Evolutionary conservation across 805 yeast species (phyloP).

Genomic region (Zygotorulaspora florentina): DNA sequence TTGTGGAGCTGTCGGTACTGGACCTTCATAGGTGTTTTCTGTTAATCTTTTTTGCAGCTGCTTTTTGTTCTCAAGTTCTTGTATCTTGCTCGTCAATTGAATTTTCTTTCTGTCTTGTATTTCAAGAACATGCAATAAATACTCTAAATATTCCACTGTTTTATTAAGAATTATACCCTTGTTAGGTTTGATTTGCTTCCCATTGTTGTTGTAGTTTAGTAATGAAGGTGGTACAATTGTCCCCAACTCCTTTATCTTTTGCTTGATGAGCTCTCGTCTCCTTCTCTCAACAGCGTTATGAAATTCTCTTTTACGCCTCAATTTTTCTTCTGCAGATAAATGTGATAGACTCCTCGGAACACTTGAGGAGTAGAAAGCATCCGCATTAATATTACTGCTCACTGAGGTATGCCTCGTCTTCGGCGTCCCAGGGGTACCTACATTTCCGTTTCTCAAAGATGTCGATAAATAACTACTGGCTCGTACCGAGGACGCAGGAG

Average conservation of each 20-base stretch:
- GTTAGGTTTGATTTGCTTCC: constrained; percentile 73
- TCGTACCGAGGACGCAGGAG: constrained; percentile 35
- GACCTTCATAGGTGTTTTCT: neutral
- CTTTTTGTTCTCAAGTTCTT: constrained; percentile 31
- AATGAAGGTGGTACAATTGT: constrained; percentile 73
- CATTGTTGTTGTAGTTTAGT: constrained; percentile 42
- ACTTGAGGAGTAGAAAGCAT: constrained; percentile 15
- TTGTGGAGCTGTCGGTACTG: neutral
- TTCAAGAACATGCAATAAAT: constrained; percentile 56
- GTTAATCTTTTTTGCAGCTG: neutral
- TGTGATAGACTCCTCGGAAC: constrained; percentile 19
- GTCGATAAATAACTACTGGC: constrained; percentile 29
- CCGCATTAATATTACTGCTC: constrained; percentile 27
- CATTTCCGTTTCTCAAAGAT: constrained; percentile 27
- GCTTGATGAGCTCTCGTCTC: constrained; percentile 86
- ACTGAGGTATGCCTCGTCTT: constrained; percentile 33
- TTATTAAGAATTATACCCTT: constrained; percentile 72
- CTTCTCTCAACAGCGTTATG: constrained; percentile 94
- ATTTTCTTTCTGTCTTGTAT: constrained; percentile 49
- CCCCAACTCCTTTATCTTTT: constrained; percentile 80
- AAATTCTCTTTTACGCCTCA: constrained; percentile 75
- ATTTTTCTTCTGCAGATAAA: constrained; percentile 52
- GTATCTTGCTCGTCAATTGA: constrained; percentile 39
- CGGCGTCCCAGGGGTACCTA: constrained; percentile 24
- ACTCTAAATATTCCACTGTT: constrained; percentile 74